A percentile compares a stretch with the other conserved stretches of the same genome.
Evolutionary conservation across 257 asterid species (phyloP).

Genomic region (Henckelia pumila): DNA sequence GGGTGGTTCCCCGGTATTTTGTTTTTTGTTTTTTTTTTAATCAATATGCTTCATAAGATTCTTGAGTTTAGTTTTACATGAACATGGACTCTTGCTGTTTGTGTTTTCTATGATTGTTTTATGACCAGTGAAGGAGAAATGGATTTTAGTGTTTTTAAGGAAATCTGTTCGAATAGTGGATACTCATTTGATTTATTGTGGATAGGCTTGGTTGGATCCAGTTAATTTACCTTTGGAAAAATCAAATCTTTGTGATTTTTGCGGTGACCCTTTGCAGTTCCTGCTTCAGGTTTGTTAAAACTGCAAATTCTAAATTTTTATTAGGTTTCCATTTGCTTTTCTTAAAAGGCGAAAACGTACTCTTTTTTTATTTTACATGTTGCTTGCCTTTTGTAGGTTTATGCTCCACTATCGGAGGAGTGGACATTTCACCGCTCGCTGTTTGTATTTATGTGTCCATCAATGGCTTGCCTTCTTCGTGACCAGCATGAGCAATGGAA

Average conservation of each 20-base stretch:
- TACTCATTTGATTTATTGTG: conserved; percentile 21
- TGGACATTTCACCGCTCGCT: conserved; percentile 77
- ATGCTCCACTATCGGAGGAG: conserved; percentile 81
- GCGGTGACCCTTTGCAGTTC: conserved; percentile 87
- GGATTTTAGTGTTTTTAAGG: not conserved
- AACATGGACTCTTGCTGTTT: not conserved
- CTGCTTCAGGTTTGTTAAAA: conserved; percentile 70
- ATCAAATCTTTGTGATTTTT: conserved; percentile 68
- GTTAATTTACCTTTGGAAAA: conserved; percentile 62
- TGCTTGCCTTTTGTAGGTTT: conserved; percentile 46
- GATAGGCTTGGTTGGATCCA: conserved; percentile 96
- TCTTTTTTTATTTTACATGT: not conserved
- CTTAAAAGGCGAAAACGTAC: not conserved
- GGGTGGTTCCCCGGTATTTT: conserved; percentile 85
- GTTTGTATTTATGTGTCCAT: conserved; percentile 76
- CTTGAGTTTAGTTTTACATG: not conserved
- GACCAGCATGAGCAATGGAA: conserved; percentile 96
- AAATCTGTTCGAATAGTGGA: not conserved
- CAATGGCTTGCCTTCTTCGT: conserved; percentile 78
- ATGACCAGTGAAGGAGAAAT: not conserved
- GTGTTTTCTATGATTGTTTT: not conserved
- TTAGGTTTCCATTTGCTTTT: not conserved
- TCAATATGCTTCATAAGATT: too few relatives aligned
- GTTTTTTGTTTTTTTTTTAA: not conserved
- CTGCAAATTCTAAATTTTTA: not conserved